A percentile compares a stretch with the other conserved stretches of the same genome.
Evolutionary conservation across 2,329 filamentous ascomycete genomes (phyloP).

Genomic region (Cytospora piceae): DNA sequence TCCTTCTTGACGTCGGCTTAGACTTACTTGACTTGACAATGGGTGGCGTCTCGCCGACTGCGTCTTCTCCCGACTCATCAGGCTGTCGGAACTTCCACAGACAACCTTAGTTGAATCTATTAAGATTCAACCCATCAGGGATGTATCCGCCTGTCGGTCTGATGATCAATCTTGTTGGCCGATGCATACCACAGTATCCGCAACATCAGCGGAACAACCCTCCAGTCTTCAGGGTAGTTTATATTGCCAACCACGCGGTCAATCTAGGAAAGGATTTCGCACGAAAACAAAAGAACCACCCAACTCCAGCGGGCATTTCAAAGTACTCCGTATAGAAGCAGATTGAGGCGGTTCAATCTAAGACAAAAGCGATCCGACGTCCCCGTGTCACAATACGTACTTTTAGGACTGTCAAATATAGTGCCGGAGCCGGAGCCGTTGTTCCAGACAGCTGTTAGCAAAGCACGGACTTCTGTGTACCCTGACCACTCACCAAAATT

Average conservation of each 20-base stretch:
- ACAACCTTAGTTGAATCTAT: conserved; percentile 3
- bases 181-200: conserved; percentile 14
- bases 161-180: conserved; percentile 12
- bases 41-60: background rate
- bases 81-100: conserved; percentile 7
- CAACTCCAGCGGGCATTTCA: background rate
- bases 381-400: conserved; percentile 8
- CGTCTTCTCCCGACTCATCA: conserved; percentile 4
- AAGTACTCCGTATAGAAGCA: conserved; percentile 8
- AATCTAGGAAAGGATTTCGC: conserved; percentile 4
- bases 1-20: background rate
- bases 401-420: conserved; percentile 15
- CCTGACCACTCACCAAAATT: background rate
- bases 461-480: conserved; percentile 20
- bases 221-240: background rate
- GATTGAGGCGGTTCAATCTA: conserved; percentile 7
- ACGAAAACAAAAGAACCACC: conserved; percentile 10
- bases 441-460: conserved; percentile 10
- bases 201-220: conserved; percentile 20
- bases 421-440: conserved; percentile 17
- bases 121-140: conserved; percentile 13
- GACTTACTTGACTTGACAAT: background rate
- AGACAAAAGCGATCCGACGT: conserved; percentile 21
- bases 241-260: background rate
- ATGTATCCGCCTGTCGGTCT: conserved; percentile 10